Evolutionary conservation across 768 basidiomycete species (phyloP), one percentile per base, ranked within the genome.

Genomic region (Serpula lacrymans): DNA sequence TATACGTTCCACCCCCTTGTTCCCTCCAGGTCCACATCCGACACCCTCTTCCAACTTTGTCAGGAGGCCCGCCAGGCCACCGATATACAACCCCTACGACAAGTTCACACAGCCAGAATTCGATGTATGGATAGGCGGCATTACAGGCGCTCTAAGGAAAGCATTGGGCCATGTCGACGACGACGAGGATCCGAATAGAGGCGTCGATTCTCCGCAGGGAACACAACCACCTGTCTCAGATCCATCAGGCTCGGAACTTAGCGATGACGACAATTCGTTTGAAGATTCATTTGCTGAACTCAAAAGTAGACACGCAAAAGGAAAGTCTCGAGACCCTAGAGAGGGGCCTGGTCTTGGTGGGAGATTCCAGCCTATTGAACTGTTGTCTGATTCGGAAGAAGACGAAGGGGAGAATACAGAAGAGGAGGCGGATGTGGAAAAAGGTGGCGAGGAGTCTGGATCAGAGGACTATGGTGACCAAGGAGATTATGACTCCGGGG

Each of bases 21-120:
- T 18, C 23, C 24, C 33, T 20, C 27, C 32, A 20, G 43, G 17
- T 5, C 43, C 43, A 24, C 43, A 44, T 7, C 23, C 43, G 16
- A 45, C 43, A 7, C 39, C 43, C 5, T 29, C 26, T 23, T 45
- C 43, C 8, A 25, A 8, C 37, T 7, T 36, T 27, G 29, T 16
- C 23, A 44, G 42, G 23, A 45, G 35, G 32, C 33, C 39, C 2
- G 50, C 54, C 14, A 69, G 70, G 14, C 62, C 78, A 5, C 82
- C 84, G 14, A 72, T 84, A 39, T 59, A 75, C 38, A 87, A 87
- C 51, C 84, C 84, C 2, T 87, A 80, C 56, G 82, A 86, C 58
- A 81, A 80, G 57, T 83, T 87, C 57, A 70, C 80, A 2, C 71
- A 78, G 53, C 63, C 68, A 1, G 76, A 85, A 47, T 87, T 85